phyloP scores from a whole-genome alignment of 495 filamentous ascomycete genomes.

The Schizothecium vesticola region DNA sequence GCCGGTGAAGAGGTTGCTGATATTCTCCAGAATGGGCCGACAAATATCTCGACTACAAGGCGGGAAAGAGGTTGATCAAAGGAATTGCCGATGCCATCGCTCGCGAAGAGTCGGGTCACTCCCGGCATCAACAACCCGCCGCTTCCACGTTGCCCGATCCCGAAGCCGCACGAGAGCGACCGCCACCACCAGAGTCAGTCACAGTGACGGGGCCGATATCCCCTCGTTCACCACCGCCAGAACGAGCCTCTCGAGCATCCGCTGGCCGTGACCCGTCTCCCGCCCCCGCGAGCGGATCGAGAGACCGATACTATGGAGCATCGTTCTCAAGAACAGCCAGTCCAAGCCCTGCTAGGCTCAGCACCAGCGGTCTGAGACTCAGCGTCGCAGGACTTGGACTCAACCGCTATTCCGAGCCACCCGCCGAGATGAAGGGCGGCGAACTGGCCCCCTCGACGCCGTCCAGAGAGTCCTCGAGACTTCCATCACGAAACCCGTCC shows the following conservation, averaged over 20 bases:
- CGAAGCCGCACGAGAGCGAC: neutral
- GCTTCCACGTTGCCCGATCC: neutral
- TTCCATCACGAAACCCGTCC: neutral
- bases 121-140: neutral
- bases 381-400: neutral
- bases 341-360: neutral
- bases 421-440: neutral
- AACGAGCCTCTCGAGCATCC: neutral
- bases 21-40: conserved; percentile 65
- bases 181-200: neutral
- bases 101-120: conserved; percentile 35
- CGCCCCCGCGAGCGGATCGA: neutral
- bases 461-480: neutral
- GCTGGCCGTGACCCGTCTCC: neutral
- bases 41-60: conserved; percentile 92
- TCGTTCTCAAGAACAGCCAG: neutral
- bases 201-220: neutral
- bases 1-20: neutral
- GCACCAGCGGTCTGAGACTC: neutral
- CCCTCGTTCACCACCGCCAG: neutral
- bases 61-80: conserved; percentile 87
- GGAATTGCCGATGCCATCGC: conserved; percentile 63
- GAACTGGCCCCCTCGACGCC: neutral
- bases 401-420: neutral
- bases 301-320: neutral